Evolutionary conservation across 441 rosid species (phyloP).

Genomic region (Euphorbia corollata): DNA sequence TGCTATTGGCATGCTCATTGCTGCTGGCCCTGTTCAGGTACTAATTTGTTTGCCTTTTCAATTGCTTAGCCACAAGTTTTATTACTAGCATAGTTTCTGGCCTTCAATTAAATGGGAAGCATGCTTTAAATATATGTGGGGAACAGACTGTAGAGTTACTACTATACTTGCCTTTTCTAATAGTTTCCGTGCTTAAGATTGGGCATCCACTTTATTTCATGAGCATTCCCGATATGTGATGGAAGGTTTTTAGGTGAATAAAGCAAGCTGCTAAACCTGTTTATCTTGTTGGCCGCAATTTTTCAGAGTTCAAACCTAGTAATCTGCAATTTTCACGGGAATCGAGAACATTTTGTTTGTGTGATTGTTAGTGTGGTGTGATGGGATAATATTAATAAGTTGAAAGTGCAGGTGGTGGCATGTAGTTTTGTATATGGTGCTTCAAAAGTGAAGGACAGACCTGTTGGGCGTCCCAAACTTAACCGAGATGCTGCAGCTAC

Average conservation of each 20-base stretch:
- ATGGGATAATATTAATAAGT: not conserved
- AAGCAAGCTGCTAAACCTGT: no score
- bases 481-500: conserved; percentile 32
- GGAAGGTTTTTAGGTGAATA: no score
- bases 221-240: no score
- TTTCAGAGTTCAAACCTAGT: no score
- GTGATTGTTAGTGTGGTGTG: not conserved
- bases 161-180: no score
- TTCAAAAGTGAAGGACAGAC: conserved; percentile 53
- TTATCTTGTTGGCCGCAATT: no score
- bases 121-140: no score
- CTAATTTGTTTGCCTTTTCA: conserved; percentile 16
- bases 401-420: conserved; percentile 59
- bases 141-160: no score
- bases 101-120: no score
- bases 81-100: no score
- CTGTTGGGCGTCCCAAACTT: conserved; percentile 37
- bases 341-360: not conserved
- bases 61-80: not conserved
- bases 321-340: not conserved
- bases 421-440: conserved; percentile 82
- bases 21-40: conserved; percentile 87
- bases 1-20: conserved; percentile 68
- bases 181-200: no score
- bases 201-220: no score